phyloP scores from a whole-genome alignment of 2,329 filamentous ascomycete genomes.

The Ilyonectria sp. region DNA sequence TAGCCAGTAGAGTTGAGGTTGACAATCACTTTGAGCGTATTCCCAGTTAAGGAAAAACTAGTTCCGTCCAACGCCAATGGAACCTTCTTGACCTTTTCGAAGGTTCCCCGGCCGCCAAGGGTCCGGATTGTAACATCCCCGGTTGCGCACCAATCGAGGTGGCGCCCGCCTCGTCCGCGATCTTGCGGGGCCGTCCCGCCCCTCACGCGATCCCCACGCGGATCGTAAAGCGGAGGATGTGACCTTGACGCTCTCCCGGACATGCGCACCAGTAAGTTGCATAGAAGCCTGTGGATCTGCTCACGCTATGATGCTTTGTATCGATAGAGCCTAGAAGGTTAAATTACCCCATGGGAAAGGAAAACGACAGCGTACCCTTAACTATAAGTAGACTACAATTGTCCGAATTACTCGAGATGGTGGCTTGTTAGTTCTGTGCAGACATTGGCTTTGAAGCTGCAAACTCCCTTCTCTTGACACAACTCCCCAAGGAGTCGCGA shows the following conservation, averaged over 20 bases:
- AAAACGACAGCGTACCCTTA: too few relatives aligned
- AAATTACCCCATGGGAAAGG: not conserved
- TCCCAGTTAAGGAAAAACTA: slow-evolving; percentile 14
- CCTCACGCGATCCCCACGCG: slow-evolving; percentile 5
- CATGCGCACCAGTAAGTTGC: slow-evolving; percentile 27
- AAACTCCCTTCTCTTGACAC: not conserved
- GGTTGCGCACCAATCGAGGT: slow-evolving; percentile 25
- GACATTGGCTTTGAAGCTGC: not conserved
- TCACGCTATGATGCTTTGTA: not conserved
- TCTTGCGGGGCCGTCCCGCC: slow-evolving; percentile 17
- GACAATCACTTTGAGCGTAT: not conserved
- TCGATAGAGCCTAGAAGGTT: not conserved
- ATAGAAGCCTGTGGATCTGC: not conserved
- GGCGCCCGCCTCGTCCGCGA: slow-evolving; percentile 10
- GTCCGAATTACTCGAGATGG: not conserved
- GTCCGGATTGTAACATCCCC: not conserved
- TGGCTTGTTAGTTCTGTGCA: not conserved
- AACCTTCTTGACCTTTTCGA: slow-evolving; percentile 3
- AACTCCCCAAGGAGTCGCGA: not conserved
- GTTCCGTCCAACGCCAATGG: slow-evolving; percentile 13
- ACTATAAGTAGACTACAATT: not conserved
- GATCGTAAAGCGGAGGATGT: slow-evolving; percentile 7
- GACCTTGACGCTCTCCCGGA: slow-evolving; percentile 1
- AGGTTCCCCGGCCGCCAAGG: not conserved
- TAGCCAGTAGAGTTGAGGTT: not conserved